phyloP scores from a whole-genome alignment of 1,284 basidiomycete genomes.

The Sanghuangporus baumii region DNA sequence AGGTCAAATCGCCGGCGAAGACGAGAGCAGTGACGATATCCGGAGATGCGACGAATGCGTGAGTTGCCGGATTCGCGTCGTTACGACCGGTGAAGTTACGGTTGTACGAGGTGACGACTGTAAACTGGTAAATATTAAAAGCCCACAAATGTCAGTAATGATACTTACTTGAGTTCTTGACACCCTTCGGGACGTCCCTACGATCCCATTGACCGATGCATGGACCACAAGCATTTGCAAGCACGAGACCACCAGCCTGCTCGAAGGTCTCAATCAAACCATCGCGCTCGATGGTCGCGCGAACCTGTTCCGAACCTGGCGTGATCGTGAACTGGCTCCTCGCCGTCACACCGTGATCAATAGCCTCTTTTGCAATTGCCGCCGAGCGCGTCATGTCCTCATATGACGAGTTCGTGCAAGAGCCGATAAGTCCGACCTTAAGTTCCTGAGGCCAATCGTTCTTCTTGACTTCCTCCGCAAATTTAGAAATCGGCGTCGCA shows the following conservation, averaged over 20 bases:
- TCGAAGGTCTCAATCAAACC: constrained; percentile 90
- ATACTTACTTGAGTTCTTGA: constrained; percentile 83
- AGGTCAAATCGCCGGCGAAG: constrained; percentile 90
- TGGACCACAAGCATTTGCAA: constrained; percentile 98
- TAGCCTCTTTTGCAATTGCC: constrained; percentile 87
- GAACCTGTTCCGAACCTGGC: constrained; percentile 96
- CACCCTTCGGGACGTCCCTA: constrained; percentile 94
- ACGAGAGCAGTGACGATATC: constrained; percentile 97
- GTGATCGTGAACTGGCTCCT: constrained; percentile 98
- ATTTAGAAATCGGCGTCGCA: constrained; percentile 95
- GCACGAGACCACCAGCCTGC: constrained; percentile 84
- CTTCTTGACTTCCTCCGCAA: constrained; percentile 87
- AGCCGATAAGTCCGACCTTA: constrained; percentile 96
- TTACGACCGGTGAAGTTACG: constrained; percentile 99
- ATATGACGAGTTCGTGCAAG: constrained; percentile 99
- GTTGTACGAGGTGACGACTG: constrained; percentile 99
- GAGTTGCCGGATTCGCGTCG: constrained; percentile 98
- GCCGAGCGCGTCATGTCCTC: constrained; percentile 99
- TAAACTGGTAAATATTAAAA: constrained; percentile 5
- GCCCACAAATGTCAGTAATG: not conserved
- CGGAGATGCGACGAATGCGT: constrained; percentile 97
- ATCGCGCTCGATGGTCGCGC: constrained; percentile 96
- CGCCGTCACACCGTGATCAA: constrained; percentile 79
- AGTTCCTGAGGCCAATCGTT: constrained; percentile 97
- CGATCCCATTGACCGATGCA: constrained; percentile 99